phyloP scores from a whole-genome alignment of 208 protist genomes.

The Wallacemonas rigidus region DNA sequence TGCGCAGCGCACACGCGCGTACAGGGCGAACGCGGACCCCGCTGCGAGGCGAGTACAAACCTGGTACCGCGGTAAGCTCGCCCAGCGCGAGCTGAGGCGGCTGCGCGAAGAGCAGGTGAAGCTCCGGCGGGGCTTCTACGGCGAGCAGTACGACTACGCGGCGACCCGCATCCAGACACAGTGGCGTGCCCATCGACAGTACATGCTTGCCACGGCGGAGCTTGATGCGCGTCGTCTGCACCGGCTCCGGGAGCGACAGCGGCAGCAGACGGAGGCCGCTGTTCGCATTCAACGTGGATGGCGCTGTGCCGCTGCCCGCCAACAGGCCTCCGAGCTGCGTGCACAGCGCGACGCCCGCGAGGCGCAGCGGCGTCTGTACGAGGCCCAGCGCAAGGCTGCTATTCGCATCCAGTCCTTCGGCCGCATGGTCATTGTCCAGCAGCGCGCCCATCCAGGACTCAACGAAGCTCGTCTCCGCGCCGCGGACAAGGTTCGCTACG shows the following conservation, averaged over 20 bases:
- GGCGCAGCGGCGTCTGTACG: constrained; percentile 43
- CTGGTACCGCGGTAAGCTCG: constrained; percentile 21
- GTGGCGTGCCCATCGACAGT: constrained; percentile 50
- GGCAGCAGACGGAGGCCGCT: constrained; percentile 27
- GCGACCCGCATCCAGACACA: constrained; percentile 61
- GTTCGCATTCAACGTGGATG: constrained; percentile 40
- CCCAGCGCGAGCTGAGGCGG: constrained; percentile 23
- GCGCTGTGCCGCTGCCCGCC: constrained; percentile 32
- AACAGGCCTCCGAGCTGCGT: constrained; percentile 21
- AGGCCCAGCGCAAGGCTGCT: constrained; percentile 51
- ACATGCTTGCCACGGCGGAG: constrained; percentile 25
- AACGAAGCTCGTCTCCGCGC: constrained; percentile 50
- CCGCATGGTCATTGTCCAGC: constrained; percentile 55
- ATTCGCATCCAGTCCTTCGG: constrained; percentile 75
- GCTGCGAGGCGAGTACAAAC: constrained; percentile 13
- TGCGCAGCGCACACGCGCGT: constrained; percentile 10
- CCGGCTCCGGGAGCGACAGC: constrained; percentile 17
- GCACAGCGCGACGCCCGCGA: constrained; percentile 35
- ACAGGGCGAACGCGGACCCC: constrained; percentile 5
- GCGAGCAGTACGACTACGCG: constrained; percentile 31
- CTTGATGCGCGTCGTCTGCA: constrained; percentile 17
- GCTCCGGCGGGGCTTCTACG: constrained; percentile 6
- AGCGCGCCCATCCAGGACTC: constrained; percentile 38
- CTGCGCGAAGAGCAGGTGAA: constrained; percentile 4
- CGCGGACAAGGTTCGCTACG: constrained; percentile 46